These are phyloP conservation scores for Hypoxylon intermedium DNA, from an alignment of 495 filamentous ascomycete genomes.

Conservation along the genomic window DNA sequence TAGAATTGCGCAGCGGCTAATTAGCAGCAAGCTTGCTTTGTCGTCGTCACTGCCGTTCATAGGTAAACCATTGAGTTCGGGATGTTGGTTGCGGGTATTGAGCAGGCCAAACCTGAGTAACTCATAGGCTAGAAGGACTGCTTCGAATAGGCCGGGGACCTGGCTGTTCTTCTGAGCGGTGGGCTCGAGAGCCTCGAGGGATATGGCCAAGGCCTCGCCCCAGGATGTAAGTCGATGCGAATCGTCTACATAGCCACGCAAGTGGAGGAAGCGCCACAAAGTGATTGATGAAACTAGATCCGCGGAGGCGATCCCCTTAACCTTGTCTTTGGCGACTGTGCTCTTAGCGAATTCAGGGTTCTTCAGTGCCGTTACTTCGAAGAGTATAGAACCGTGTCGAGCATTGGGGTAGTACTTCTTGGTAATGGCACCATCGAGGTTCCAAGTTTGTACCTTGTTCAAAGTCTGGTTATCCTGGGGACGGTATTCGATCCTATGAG, in stretches of 20 bases:
- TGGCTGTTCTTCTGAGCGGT: conserved; percentile 67
- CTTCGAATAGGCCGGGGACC: conserved; percentile 52
- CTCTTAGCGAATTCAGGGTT: conserved; percentile 70
- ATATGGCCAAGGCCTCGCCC: conserved; percentile 78
- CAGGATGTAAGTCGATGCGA: conserved; percentile 82
- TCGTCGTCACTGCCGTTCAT: conserved; percentile 61
- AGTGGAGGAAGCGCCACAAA: conserved; percentile 85
- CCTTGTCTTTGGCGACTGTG: conserved; percentile 62
- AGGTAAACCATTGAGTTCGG: conserved; percentile 58
- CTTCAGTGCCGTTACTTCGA: conserved; percentile 65
- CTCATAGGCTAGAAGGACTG: conserved; percentile 75
- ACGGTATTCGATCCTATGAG: conserved; percentile 70
- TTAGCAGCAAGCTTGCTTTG: conserved; percentile 73
- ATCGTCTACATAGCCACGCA: conserved; percentile 82
- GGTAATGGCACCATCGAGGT: conserved; percentile 63
- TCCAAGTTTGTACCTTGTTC: conserved; percentile 73
- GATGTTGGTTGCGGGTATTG: conserved; percentile 65
- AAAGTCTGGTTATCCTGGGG: conserved; percentile 64
- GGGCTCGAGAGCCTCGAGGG: conserved; percentile 66
- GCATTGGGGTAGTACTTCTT: conserved; percentile 55
- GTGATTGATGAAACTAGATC: conserved; percentile 79
- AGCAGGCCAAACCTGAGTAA: conserved; percentile 77
- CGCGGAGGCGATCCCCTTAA: conserved; percentile 59
- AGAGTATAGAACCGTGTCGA: conserved; percentile 61
- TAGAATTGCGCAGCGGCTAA: conserved; percentile 84